Evolutionary conservation across 73 alveolate genomes (phyloP).

Genomic region (Paramecium sexaurelia): DNA sequence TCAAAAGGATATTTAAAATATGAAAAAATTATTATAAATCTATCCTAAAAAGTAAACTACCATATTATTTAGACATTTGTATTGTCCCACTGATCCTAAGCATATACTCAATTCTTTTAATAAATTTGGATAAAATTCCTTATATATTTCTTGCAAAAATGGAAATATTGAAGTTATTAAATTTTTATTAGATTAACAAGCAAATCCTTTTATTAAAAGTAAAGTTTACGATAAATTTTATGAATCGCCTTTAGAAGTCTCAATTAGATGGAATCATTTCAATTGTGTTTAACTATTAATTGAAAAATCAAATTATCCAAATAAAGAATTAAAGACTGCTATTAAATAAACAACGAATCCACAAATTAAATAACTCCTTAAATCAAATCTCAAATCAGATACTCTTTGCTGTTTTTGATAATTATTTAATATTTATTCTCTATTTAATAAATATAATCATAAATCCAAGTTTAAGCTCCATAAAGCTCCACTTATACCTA

Average conservation of each 20-base stretch:
- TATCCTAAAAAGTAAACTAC: conserved; percentile 37
- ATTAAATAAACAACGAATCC: not conserved
- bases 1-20: not conserved
- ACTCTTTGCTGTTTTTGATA: not conserved
- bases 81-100: not conserved
- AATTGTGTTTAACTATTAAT: not conserved
- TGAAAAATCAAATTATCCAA: not conserved
- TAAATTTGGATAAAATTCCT: conserved; percentile 27
- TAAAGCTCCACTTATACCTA: not conserved
- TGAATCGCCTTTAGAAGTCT: conserved; percentile 48
- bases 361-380: not conserved
- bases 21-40: conserved; percentile 6
- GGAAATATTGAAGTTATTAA: conserved; percentile 14
- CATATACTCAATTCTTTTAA: conserved; percentile 15
- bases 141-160: conserved; percentile 17
- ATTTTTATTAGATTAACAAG: not conserved
- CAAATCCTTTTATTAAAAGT: not conserved
- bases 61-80: not conserved
- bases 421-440: not conserved
- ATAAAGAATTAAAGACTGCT: not conserved
- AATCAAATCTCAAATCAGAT: not conserved
- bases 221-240: not conserved
- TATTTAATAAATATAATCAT: not conserved
- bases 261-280: conserved; percentile 29
- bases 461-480: not conserved